Evolutionary conservation across 1,284 basidiomycete genomes (phyloP), one percentile per base, ranked within the genome.

Genomic region (Ganoderma lucidum): DNA sequence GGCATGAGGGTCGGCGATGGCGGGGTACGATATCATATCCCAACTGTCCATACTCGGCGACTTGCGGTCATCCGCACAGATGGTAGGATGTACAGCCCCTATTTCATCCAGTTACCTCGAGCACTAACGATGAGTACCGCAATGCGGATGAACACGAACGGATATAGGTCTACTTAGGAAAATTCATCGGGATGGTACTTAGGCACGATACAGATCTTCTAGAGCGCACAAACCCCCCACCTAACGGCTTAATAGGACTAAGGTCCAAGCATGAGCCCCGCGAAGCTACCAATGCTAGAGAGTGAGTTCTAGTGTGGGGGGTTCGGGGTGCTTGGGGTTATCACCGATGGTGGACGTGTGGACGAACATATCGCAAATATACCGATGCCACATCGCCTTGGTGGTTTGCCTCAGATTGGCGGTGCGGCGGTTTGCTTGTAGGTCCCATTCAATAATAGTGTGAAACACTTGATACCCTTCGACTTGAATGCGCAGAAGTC

Each of bases 381-480:
- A 42, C 58, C 37, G 17, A n/a, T 59, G n/a, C 37, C 6, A n/a
- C 17, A 39, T 59, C 8, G 35, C 39, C 58, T 23, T 12, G 6
- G 14, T 41, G 37, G 37, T 41, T 28, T 28, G n/a, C 19, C 35
- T 61, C 35, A 9, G 35, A 59, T 59, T 59, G 56, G 35, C 32
- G 17, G 35, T 59, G 56, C 12, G 56, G 35, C 14, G 15, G 23
- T 42, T 14, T n/a, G 12, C 59, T 41, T 42, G 59, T 41, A 28
- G 39, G 59, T 61, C 39, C 59, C 59, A 28, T 61, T 14, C 17
- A 6, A 28, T 23, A 41, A 28, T 17, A 28, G 23, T n/a, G 28
- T 44, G 59, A 61, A 61, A 61, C 59, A 28, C 23, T 42, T 61
- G 23, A 61, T 61, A 6, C 15, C 39, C 39, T 61, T 39, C 59